Percentiles rank a stretch among this genome's conserved stretches.
phyloP scores from a whole-genome alignment of 129 eudicot species.

The Apium graveolens region DNA sequence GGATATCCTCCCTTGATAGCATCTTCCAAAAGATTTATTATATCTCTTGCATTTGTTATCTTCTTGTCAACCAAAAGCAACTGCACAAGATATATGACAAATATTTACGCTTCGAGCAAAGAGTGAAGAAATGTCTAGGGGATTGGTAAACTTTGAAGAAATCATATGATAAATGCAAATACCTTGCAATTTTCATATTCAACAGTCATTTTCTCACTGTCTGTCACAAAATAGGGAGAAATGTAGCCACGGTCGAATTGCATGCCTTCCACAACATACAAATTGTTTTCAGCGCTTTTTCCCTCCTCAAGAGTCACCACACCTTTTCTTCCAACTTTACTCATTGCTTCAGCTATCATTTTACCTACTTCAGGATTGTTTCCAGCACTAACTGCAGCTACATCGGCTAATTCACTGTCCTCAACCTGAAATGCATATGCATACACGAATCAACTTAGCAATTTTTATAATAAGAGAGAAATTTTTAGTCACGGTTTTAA shows the following conservation, averaged over 20 bases:
- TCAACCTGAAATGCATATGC: slow-evolving; percentile 36
- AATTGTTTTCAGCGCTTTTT: slow-evolving; percentile 37
- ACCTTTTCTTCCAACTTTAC: slow-evolving; percentile 72
- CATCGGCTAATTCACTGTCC: slow-evolving; percentile 75
- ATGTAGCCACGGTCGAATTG: slow-evolving; percentile 91
- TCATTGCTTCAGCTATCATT: slow-evolving; percentile 85
- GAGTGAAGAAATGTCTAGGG: background rate
- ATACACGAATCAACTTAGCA: background rate
- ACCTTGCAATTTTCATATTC: slow-evolving; percentile 70
- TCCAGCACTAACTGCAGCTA: slow-evolving; percentile 81
- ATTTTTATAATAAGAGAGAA: background rate
- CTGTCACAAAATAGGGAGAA: slow-evolving; percentile 68
- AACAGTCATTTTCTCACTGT: slow-evolving; percentile 45
- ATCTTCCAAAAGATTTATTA: slow-evolving; percentile 58
- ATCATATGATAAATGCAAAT: background rate
- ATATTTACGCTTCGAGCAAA: background rate
- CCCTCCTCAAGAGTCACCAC: slow-evolving; percentile 83
- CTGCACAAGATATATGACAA: slow-evolving; percentile 17
- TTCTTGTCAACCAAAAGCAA: slow-evolving; percentile 37
- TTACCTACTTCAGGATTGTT: slow-evolving; percentile 64
- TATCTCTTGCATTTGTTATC: slow-evolving; percentile 65
- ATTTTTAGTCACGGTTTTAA: background rate
- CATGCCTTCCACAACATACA: slow-evolving; percentile 95
- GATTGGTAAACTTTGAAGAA: background rate
- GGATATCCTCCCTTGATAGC: slow-evolving; percentile 58